Evolutionary conservation across 345 rosid species (phyloP), one percentile per base, ranked within the genome.

Genomic region (Erucastrum elatum): DNA sequence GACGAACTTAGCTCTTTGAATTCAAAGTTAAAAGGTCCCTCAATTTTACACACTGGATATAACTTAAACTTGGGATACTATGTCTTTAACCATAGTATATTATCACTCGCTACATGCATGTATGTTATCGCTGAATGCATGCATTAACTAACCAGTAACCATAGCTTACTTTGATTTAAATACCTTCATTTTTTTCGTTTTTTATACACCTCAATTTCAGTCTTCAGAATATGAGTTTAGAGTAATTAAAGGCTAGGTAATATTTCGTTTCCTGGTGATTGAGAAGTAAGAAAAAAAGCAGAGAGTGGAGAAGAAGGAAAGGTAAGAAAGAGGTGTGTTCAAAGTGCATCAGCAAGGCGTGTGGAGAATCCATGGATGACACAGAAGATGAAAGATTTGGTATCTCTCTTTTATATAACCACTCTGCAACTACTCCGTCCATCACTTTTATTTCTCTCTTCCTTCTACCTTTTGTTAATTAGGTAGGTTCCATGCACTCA

Each of bases 261-360:
- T n/a, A 8, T 75, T 7, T 13, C 5, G 11, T 2, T 66, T 16
- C 0, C 10, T 11, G 30, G 64, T 59, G 33, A 8, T 46, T 33
- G 4, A 25, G 8, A 58, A 15, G 33, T 2, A 58, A 17, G 41
- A 13, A 44, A 37, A 17, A 46, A 64, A 66, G 16, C 64, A 71
- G 63, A 59, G 44, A 44, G 55, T 13, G 74, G 62, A 39, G 77
- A 72, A 66, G 75, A 74, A 62, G 66, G 71, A 62, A 74, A 73
- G 60, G 75, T 51, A 17, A 74, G 82, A 74, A 74, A 68, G 75
- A 74, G 66, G 11, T 74, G 59, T 37, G 58, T 61, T 60, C 75
- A 79, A 74, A 68, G 37, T 74, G 79, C 75, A 74, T 79, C 71
- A 79, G 70, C 82, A 79, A 79, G 26, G 68, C 70, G 78, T 79